Base-by-base conservation (phyloP, 768 basidiomycete species). In the Termitomyces sp. region DNA sequence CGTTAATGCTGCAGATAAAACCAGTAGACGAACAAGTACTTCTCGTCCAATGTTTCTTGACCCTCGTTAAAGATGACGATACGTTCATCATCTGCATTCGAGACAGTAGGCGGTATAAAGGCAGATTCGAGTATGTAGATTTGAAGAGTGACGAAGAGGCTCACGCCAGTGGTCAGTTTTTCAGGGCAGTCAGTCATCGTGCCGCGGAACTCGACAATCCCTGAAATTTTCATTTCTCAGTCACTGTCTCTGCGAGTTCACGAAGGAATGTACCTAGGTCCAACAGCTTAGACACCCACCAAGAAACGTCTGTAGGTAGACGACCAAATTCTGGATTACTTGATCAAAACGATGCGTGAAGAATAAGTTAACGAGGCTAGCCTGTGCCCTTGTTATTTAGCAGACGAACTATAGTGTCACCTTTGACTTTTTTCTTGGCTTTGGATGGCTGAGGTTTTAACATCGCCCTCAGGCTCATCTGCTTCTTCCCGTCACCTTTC, bases 101-200 rank as follows among this genome's bases (percentile, higher is more conserved):
- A 68, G 15, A 72, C 61, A 15, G 73, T 71, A 24, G 77, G 73
- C 9, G 80, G 69, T 56, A 76, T 81, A 73, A 95, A 96, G 4
- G 93, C 93, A 4, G 79, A 72, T 11, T 81, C 72, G 34, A 83
- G 81, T 36, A 95, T 75, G 69, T 86, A 92, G 13, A 91, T 80
- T 54, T 82, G 84, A 20, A 95, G 75, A 5, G 90, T 87, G 22
- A 95, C 78, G 52, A 94, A 84, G 63, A 97, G 79, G 58, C 87
- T 86, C 20, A 83, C 82, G 4, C 93, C 95, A 7, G 89, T 87
- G 15, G 84, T 78, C 4, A 96, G 79, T 54, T 74, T 78, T 39
- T 80, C 72, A 0, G 90, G 90, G 65, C 91, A 92, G 64, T 94
- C 92, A 16, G 90, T 80, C 77, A 94, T 86, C 20, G 84, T 85